Percentiles rank a stretch among this genome's conserved stretches.
Conservation (phyloP, 75 land plant species). For the Cunninghamia lanceolata region DNA sequence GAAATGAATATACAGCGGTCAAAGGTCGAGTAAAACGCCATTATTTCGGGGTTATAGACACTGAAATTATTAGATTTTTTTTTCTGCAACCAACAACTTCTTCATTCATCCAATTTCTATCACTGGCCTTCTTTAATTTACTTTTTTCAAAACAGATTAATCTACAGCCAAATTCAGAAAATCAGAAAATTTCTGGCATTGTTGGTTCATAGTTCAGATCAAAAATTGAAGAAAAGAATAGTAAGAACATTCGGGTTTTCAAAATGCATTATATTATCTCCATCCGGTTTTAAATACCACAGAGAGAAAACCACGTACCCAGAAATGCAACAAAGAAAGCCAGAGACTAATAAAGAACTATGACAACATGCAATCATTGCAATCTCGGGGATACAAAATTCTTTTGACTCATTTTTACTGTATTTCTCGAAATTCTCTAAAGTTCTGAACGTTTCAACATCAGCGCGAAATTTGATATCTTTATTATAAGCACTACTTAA, state of each 20-base stretch:
- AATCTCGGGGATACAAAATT: not conserved
- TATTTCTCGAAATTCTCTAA: not conserved
- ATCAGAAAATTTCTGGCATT: too few relatives aligned
- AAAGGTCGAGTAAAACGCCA: not conserved
- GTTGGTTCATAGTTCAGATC: too few relatives aligned
- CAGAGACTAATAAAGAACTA: not conserved
- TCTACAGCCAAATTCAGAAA: too few relatives aligned
- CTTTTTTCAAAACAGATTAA: too few relatives aligned
- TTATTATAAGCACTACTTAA: not conserved
- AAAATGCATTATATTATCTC: too few relatives aligned
- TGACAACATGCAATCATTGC: not conserved
- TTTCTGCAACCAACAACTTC: not conserved
- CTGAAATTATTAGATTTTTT: not conserved
- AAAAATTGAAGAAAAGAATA: too few relatives aligned
- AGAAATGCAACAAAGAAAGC: not conserved
- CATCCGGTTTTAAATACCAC: not conserved
- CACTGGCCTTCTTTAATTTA: too few relatives aligned
- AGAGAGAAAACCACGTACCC: not conserved
- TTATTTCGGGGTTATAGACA: not conserved
- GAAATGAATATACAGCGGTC: too few relatives aligned
- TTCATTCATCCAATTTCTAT: not conserved
- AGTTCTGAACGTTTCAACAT: not conserved
- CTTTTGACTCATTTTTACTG: not conserved
- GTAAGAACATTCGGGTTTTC: too few relatives aligned
- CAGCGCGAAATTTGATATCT: not conserved